Evolutionary conservation across 306 rosid species (phyloP).

Genomic region (Dryas octopetala): DNA sequence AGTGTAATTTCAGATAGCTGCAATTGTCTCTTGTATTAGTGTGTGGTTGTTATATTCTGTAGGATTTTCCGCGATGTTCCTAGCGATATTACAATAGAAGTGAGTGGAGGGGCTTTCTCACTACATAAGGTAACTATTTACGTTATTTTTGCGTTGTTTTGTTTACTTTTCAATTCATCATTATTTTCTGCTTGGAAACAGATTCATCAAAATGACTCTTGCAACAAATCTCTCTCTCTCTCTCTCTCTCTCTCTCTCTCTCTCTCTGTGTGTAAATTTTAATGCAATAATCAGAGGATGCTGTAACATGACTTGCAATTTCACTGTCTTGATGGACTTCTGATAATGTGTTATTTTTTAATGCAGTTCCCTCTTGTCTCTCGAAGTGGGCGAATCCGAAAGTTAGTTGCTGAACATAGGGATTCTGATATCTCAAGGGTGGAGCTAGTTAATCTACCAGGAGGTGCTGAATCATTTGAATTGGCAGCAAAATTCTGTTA

Average conservation of each 20-base stretch:
- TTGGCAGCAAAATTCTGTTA: slow-evolving; percentile 96
- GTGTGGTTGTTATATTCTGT: slow-evolving; percentile 30
- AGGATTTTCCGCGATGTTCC: slow-evolving; percentile 99
- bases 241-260: background rate
- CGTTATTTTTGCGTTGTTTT: background rate
- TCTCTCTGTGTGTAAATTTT: background rate
- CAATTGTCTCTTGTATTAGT: slow-evolving; percentile 15
- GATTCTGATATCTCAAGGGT: slow-evolving; percentile 89
- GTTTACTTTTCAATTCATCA: slow-evolving; percentile 6
- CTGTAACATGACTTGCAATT: background rate
- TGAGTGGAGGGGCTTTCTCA: slow-evolving; percentile 70
- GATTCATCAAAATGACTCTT: background rate
- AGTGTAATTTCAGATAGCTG: background rate
- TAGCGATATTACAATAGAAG: slow-evolving; percentile 88
- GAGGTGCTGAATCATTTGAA: slow-evolving; percentile 89
- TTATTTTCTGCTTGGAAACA: slow-evolving; percentile 9
- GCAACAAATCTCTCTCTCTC: background rate
- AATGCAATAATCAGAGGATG: background rate
- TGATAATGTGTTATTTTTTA: slow-evolving; percentile 16
- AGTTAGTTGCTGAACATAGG: slow-evolving; percentile 87
- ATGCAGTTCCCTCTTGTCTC: slow-evolving; percentile 97
- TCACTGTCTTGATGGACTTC: slow-evolving; percentile 20
- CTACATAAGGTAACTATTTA: slow-evolving; percentile 68
- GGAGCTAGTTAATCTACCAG: slow-evolving; percentile 90
- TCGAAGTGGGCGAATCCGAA: slow-evolving; percentile 90